phyloP scores from a whole-genome alignment of 2,329 filamentous ascomycete species.

The Monilinia vaccinii-corymbosi region DNA sequence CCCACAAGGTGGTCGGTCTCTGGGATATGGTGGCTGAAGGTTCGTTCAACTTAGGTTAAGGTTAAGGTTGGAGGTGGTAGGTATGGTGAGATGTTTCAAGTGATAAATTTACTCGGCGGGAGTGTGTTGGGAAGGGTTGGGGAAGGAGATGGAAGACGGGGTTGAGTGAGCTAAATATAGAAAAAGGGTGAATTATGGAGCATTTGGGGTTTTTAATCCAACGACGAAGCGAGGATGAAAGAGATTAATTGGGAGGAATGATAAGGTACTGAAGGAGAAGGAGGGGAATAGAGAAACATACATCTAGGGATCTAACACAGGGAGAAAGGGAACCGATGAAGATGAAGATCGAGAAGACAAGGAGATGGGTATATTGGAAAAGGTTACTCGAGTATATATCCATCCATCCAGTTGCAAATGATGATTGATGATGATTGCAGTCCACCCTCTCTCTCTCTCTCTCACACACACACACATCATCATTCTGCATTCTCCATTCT shows the following conservation, averaged over 20 bases:
- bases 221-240: conserved; percentile 31
- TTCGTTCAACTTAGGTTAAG: not conserved
- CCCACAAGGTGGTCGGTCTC: no score
- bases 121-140: not conserved
- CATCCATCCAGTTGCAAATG: no score
- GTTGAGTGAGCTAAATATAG: not conserved
- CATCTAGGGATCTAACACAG: not conserved
- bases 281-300: not conserved
- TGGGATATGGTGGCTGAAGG: no score
- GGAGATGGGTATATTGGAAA: no score
- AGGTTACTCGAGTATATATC: no score
- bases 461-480: no score
- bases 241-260: conserved; percentile 1
- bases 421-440: no score
- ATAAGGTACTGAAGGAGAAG: no score
- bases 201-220: conserved; percentile 41
- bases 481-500: no score
- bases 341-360: not conserved
- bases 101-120: not conserved
- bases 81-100: not conserved
- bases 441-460: no score
- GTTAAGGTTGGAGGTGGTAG: no score
- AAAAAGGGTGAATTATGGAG: conserved; percentile 28
- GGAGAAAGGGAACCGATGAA: no score
- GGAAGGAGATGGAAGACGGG: not conserved